Evolutionary conservation across 108 stramenopile species (phyloP), one percentile per base, ranked within the genome.

Genomic region (Mayamaea pseudoterrestris): DNA sequence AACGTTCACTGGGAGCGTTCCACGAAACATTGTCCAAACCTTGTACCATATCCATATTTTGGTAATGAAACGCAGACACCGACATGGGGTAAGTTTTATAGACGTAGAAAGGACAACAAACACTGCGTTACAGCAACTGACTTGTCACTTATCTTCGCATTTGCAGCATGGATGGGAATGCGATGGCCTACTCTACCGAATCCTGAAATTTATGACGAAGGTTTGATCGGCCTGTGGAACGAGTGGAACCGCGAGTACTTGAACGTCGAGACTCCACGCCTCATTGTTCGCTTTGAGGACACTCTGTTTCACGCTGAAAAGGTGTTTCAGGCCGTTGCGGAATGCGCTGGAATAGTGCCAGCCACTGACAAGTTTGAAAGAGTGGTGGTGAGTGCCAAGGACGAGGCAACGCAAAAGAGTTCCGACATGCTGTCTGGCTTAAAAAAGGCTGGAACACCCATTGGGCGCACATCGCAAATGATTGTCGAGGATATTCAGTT

Each of bases 281-380:
- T 83, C 26, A 84, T 86, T 37, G 73, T 86, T 0, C 74, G 90
- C 13, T 87, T 80, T 60, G 84, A 87, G 54, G 84, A 86, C 53
- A 60, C 86, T 37, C 53, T 80, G 35, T 86, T 81, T 41, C 70
- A 80, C 36, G 66, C 72, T 16, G 65, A 69, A 30, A 63, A 78
- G 27, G 53, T 71, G 13, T 55, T 77, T 7, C 44, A 65, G 40
- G 20, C 41, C 11, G 49, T 83, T 7, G 85, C 83, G 40, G 60
- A 71, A 26, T 91, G 83, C 53, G 76, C 62, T 3, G 82, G 82
- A 20, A 80, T 71, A 0, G 65, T 68, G 9, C 66, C 77, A 13
- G 63, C 61, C 3, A 47, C 63, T 20, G 37, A 39, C 5, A 3
- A 39, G 13, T 85, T 80, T 50, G 36, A 49, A 16, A 80, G 74